These are phyloP conservation scores for Spergularia marina DNA, from an alignment of 148 eudicot species.

Conservation along the genomic window DNA sequence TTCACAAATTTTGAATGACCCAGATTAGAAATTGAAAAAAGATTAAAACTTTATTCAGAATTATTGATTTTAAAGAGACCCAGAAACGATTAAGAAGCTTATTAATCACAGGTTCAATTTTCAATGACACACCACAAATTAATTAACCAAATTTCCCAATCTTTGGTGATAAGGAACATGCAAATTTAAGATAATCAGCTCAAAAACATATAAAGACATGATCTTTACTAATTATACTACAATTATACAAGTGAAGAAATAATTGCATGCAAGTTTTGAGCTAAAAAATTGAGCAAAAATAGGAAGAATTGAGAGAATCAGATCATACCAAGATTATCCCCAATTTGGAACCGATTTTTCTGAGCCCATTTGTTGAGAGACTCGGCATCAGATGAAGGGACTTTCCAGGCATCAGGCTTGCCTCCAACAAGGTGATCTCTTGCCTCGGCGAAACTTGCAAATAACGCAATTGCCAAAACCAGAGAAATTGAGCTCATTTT, in stretches of 20 bases:
- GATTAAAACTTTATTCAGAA: too few relatives aligned
- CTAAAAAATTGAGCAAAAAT: not conserved
- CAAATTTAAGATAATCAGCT: not conserved
- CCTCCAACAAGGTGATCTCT: slow-evolving; percentile 65
- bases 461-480: slow-evolving; percentile 21
- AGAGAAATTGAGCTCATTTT: slow-evolving; percentile 19
- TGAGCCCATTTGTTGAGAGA: slow-evolving; percentile 68
- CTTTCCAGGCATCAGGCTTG: slow-evolving; percentile 49
- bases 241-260: not conserved
- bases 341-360: slow-evolving; percentile 44
- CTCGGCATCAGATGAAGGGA: slow-evolving; percentile 55
- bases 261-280: not conserved
- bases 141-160: not conserved
- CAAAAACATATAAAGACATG: not conserved
- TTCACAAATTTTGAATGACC: not conserved
- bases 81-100: too few relatives aligned
- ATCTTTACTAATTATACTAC: not conserved
- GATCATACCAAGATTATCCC: slow-evolving; percentile 55
- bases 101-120: too few relatives aligned
- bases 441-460: slow-evolving; percentile 36
- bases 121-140: too few relatives aligned
- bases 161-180: not conserved
- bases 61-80: too few relatives aligned
- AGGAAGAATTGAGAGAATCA: not conserved
- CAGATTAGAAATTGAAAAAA: not conserved